Conservation (phyloP, 495 filamentous ascomycete genomes). For the Penicillium salamii region DNA sequence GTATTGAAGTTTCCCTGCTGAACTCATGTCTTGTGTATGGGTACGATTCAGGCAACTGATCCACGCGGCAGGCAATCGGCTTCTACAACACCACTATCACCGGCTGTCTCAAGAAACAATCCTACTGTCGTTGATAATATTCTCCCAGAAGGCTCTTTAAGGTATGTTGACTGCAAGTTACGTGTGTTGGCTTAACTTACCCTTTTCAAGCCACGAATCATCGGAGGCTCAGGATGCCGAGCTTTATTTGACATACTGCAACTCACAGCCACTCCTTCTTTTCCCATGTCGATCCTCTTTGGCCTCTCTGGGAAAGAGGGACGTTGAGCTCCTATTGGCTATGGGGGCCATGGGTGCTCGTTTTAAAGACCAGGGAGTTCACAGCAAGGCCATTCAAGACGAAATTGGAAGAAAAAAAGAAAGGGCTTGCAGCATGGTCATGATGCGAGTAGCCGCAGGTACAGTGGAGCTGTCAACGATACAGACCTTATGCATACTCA, state of each 20-base stretch:
- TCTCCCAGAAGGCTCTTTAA: background rate
- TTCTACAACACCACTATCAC: background rate
- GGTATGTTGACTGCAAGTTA: background rate
- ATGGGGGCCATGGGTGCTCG: slow-evolving; percentile 36
- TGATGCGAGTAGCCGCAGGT: slow-evolving; percentile 30
- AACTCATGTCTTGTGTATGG: background rate
- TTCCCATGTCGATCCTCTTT: slow-evolving; percentile 27
- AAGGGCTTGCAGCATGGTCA: slow-evolving; percentile 26
- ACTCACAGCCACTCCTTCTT: slow-evolving; percentile 39
- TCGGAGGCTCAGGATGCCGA: slow-evolving; percentile 9
- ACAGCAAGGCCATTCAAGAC: slow-evolving; percentile 6
- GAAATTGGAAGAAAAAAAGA: slow-evolving; percentile 26
- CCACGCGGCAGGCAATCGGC: background rate
- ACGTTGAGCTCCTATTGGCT: slow-evolving; percentile 34
- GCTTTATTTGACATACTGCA: slow-evolving; percentile 34
- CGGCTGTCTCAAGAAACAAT: background rate
- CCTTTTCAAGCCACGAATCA: background rate
- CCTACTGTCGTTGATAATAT: background rate
- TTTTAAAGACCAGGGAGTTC: slow-evolving; percentile 18
- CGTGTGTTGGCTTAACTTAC: background rate
- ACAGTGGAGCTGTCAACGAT: slow-evolving; percentile 40
- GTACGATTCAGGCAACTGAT: background rate
- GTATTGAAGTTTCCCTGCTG: too few relatives aligned
- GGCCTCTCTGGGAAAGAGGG: slow-evolving; percentile 21
- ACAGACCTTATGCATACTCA: slow-evolving; percentile 40